Evolutionary conservation across 345 rosid genomes (phyloP).

Genomic region (Salix exigua): DNA sequence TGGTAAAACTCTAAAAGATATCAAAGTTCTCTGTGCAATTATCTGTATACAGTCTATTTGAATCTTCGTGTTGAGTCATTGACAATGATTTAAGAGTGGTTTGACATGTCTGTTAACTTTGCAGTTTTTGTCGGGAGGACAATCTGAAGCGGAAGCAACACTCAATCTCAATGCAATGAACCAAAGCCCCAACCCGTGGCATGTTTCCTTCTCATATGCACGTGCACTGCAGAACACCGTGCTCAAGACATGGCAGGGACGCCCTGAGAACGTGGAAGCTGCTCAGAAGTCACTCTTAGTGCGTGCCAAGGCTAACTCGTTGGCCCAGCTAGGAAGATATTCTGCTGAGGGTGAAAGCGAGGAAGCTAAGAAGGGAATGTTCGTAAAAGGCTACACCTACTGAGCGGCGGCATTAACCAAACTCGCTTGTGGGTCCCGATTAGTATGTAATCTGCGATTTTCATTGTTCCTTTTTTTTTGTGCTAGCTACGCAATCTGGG

Average conservation of each 20-base stretch:
- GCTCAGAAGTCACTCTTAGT: conserved; percentile 83
- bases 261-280: conserved; percentile 68
- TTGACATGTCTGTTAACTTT: neutral
- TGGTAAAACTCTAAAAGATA: too few species aligned
- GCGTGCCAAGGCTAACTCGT: conserved; percentile 92
- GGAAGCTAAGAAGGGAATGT: conserved; percentile 95
- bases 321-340: conserved; percentile 92
- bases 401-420: conserved; percentile 24
- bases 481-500: neutral
- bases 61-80: neutral
- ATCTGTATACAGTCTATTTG: too few species aligned
- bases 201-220: conserved; percentile 95
- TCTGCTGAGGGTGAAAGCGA: conserved; percentile 80
- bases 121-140: conserved; percentile 98
- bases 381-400: conserved; percentile 93
- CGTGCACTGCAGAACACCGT: conserved; percentile 94
- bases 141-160: conserved; percentile 91
- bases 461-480: neutral
- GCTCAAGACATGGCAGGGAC: conserved; percentile 96
- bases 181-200: conserved; percentile 99
- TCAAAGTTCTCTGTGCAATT: too few species aligned
- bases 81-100: neutral
- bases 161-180: conserved; percentile 93
- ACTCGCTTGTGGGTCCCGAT: neutral
- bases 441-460: neutral